Evolutionary conservation across 2,329 filamentous ascomycete genomes (phyloP), one percentile per base, ranked within the genome.

Genomic region (Cercospora nicotianae): DNA sequence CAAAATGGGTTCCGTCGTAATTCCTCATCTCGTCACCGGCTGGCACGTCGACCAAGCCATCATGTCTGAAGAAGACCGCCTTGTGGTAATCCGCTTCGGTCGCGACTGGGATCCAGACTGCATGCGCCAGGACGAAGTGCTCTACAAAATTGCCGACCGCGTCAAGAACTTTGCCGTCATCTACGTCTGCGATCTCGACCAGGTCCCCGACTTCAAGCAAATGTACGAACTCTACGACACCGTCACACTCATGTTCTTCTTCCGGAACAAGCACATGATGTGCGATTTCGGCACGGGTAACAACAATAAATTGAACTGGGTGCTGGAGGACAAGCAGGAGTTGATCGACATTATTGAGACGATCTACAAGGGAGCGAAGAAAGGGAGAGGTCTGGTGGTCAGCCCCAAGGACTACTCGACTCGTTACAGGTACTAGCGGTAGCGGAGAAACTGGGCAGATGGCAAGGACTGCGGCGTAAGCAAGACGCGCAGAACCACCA

Each of bases 31-130:
- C 58, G 87, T 88, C 74, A 94, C 91, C 51, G 95, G 92, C 80
- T 99, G 94, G 95, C 95, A 99, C 81, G 95, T 99, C 77, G 95
- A 98, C 84, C 94, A 98, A 82, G 93, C 94, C 71, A 97, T 97
- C 77, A 89, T 92, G 77, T 87, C 86, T 53, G 94, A 98, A 82
- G 93, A 97, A 78, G 94, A 98, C 77, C 90, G 94, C 60, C 88
- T 97, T 1, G 93, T 97, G 12, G 90, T 97, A 51, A 97, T 98
- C 79, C 90, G 94, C 72, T 98, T 98, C 81, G 94, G 94, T 59
- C 89, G 93, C 74, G 93, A 97, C 80, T 88, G 87, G 78, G 91
- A 96, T 75, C 87, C 89, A 5, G 92, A 96, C 81, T 91, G 87
- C 80, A 91, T 92, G 87, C 84, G 86, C 51, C 89, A 97, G 80